Evolutionary conservation across 2,329 filamentous ascomycete genomes (phyloP), one percentile per base, ranked within the genome.

Genomic region (Paraphaeosphaeria sporulosa): DNA sequence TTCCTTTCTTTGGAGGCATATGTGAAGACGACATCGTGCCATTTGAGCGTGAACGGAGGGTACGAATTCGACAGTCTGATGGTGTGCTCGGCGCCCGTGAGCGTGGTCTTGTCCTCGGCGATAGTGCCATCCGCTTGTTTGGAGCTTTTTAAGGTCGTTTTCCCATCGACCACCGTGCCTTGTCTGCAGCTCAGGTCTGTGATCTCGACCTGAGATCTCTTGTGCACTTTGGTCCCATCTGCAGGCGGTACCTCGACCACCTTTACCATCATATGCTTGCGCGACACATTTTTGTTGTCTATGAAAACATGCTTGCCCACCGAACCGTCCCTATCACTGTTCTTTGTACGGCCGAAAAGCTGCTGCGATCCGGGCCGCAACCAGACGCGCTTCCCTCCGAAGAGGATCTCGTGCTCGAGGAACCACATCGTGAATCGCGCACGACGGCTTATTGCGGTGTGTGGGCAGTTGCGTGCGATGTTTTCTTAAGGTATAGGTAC

Each of bases 291-390:
- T 71, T 91, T 92, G 71, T 95, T 86, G 6, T 89, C 86, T 66
- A 97, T 91, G 25, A 86, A 88, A 64, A 70, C 72, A n/a, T 69
- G 73, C 52, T 71, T 76, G 34, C 58, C 59, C 23, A 72, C 72
- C 30, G 73, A 83, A 68, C 42, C 46, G 25, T 72, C 67, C 46
- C 71, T 65, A 23, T 73, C 71, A 87, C 88, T 83, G 71, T 90
- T 84, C 64, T 85, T 85, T 40, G 91, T 93, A 64, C 94, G 88
- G 58, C 94, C 94, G 74, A 97, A 92, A 21, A 97, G 85, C 76
- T 95, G 94, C 69, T 87, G 88, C 75, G 93, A 92, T 53, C 93
- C 94, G 1, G 94, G 94, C 59, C 90, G 88, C 62, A 97, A 84
- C 94, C 94, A 97, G 67, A 94, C 83, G 70, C 87, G 88, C 77